phyloP scores from a whole-genome alignment of 257 asterid genomes.

The Petunia axillaris region DNA sequence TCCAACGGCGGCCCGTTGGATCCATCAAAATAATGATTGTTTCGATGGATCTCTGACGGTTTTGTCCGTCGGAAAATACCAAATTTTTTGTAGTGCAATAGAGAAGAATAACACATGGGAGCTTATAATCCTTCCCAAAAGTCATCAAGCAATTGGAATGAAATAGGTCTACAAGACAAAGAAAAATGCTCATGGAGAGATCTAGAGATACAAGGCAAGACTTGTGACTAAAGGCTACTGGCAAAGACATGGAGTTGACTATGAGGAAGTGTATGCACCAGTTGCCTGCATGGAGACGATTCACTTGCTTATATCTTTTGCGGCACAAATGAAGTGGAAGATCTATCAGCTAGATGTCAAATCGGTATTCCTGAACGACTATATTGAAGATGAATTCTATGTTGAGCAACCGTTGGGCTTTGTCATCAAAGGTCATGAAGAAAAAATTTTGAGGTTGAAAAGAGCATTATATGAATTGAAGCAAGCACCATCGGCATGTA shows the following conservation, averaged over 20 bases:
- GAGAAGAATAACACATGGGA: constrained; percentile 15
- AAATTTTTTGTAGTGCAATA: not conserved
- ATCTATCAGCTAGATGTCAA: no score
- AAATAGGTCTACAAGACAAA: constrained; percentile 18
- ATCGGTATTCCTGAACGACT: constrained; percentile 7
- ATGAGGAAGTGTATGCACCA: constrained; percentile 12
- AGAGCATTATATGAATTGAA: not conserved
- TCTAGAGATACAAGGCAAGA: constrained; percentile 1
- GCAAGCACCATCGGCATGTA: constrained; percentile 12
- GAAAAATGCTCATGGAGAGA: not conserved
- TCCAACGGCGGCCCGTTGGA: no score
- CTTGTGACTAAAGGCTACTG: not conserved
- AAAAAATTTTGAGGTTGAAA: not conserved
- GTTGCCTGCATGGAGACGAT: constrained; percentile 20
- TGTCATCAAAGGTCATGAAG: not conserved
- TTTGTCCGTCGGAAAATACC: no score
- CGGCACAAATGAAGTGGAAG: not conserved
- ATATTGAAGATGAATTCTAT: not conserved
- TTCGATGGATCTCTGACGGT: no score
- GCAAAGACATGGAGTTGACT: not conserved
- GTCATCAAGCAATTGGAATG: not conserved
- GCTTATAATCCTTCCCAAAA: not conserved
- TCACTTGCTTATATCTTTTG: not conserved
- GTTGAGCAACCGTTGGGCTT: not conserved
- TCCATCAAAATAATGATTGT: no score